A percentile compares a stretch with the other conserved stretches of the same genome.
Conservation (phyloP, 2,329 filamentous ascomycete species). For the Xylaria sp. region DNA sequence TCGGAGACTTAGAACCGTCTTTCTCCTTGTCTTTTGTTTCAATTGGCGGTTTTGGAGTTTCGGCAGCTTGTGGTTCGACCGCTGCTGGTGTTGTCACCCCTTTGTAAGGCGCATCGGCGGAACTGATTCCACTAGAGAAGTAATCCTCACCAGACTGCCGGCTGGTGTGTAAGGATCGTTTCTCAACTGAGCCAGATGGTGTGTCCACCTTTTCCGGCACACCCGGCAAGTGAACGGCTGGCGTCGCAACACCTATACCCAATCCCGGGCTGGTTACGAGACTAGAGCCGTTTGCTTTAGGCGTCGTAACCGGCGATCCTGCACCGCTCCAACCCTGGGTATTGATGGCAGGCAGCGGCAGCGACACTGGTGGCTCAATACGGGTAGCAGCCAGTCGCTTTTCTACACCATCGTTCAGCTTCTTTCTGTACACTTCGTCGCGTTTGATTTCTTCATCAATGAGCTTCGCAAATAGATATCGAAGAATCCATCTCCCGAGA, state of each 20-base stretch:
- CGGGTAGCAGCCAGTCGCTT: slow-evolving; percentile 67
- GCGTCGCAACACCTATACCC: slow-evolving; percentile 81
- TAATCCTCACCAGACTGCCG: slow-evolving; percentile 79
- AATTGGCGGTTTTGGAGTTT: slow-evolving; percentile 60
- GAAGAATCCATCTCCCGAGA: slow-evolving; percentile 93
- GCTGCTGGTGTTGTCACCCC: slow-evolving; percentile 60
- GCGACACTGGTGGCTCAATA: slow-evolving; percentile 69
- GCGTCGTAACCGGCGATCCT: slow-evolving; percentile 65
- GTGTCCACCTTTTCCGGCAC: slow-evolving; percentile 60
- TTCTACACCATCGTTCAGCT: slow-evolving; percentile 71
- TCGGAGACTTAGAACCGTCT: slow-evolving; percentile 66
- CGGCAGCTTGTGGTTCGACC: slow-evolving; percentile 55
- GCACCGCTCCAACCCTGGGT: slow-evolving; percentile 54
- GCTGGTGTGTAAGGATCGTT: slow-evolving; percentile 65
- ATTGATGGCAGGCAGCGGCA: slow-evolving; percentile 55
- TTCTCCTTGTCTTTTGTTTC: slow-evolving; percentile 67
- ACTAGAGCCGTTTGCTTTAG: slow-evolving; percentile 72
- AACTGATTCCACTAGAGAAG: slow-evolving; percentile 72
- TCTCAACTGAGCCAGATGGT: slow-evolving; percentile 62
- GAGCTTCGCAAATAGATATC: slow-evolving; percentile 89
- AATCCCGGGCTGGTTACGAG: slow-evolving; percentile 78
- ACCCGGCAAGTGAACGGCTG: slow-evolving; percentile 61
- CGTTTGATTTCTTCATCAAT: slow-evolving; percentile 90
- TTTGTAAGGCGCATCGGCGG: slow-evolving; percentile 60
- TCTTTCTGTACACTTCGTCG: slow-evolving; percentile 78